Base-by-base conservation (phyloP, 805 yeast species). In the Wickerhamiella domercqiae region DNA sequence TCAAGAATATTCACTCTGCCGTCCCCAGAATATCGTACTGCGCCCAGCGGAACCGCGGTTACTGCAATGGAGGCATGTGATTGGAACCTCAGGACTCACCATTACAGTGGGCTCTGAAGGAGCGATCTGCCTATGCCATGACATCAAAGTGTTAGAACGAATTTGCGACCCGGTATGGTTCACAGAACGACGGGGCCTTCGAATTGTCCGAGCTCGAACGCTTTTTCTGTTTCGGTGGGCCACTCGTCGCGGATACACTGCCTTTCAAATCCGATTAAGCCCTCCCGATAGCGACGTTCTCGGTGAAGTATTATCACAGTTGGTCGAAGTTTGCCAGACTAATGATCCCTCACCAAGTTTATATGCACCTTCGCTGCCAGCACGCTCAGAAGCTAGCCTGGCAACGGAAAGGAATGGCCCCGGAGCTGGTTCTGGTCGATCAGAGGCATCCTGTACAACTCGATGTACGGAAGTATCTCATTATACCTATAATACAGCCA, bases 31-130 rank as follows among this genome's bases (percentile, higher is more conserved):
- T 13, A 32, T 36, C 7, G 37, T 31, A 9, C 5, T 28, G 4
- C 35, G 39, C 19, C 25, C 21, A 6, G 37, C 35, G 15, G 25
- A 22, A 14, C 26, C 31, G 5, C 35, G 28, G 21, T 5, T 37
- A 5, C 32, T 40, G n/a, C 20, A 39, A 5, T 42, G 46, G 46
- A 38, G 40, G 39, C 44, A 42, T 31, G 18, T 40, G 3, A 22
- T 37, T 24, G 36, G 38, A 7, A 19, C 33, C 13, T 32, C 40
- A 7, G 13, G 33, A 30, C 33, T 30, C 11, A 11, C 14, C 31
- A 3, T 14, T 7, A 22, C 22, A 2, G 22, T 13, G 3, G 5
- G 14, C 14, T 16, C 17, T 20, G 21, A 5, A 9, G n/a, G 4
- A 18, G 25, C 21, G 7, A 3, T 41, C 3, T 17, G 34, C 3